These are phyloP conservation scores for Aristolochia californica DNA, from an alignment of 164 flowering plant genomes.

Conservation along the genomic window DNA sequence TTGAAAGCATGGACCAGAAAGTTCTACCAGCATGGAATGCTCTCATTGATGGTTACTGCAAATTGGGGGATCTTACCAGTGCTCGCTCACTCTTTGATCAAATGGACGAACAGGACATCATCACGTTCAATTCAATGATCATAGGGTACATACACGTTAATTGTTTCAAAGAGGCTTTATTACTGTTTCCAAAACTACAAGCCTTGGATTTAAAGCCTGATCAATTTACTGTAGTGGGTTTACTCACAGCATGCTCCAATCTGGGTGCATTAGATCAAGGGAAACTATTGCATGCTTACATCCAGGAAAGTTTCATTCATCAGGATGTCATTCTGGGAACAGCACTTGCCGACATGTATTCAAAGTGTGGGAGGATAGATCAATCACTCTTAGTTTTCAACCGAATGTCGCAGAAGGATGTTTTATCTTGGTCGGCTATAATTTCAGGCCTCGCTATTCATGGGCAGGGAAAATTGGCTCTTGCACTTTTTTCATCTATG, in stretches of 20 bases:
- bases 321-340: conserved; percentile 24
- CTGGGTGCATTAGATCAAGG: conserved; percentile 28
- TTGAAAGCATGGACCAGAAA: conserved; percentile 11
- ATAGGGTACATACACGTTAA: conserved; percentile 19
- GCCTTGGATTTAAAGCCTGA: conserved; percentile 17
- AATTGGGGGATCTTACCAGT: conserved; percentile 1
- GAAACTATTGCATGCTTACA: conserved; percentile 21
- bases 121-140: conserved; percentile 28
- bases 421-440: conserved; percentile 7
- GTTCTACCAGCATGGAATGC: conserved; percentile 10
- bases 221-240: conserved; percentile 20
- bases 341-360: conserved; percentile 68
- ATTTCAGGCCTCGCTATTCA: conserved; percentile 7
- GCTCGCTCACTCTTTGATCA: conserved; percentile 10
- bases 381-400: conserved; percentile 4
- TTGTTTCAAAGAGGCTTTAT: conserved; percentile 16
- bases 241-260: conserved; percentile 29
- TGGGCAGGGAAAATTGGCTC: conserved; percentile 5
- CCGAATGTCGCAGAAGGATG: conserved; percentile 7
- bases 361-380: conserved; percentile 52
- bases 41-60: conserved; percentile 12
- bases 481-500: conserved; percentile 7
- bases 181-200: conserved; percentile 20
- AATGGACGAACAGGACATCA: conserved; percentile 18
- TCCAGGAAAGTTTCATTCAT: conserved; percentile 11